Evolutionary conservation across 176 grass and related monocot species (phyloP), one percentile per base, ranked within the genome.

Genomic region (Otatea glauca): DNA sequence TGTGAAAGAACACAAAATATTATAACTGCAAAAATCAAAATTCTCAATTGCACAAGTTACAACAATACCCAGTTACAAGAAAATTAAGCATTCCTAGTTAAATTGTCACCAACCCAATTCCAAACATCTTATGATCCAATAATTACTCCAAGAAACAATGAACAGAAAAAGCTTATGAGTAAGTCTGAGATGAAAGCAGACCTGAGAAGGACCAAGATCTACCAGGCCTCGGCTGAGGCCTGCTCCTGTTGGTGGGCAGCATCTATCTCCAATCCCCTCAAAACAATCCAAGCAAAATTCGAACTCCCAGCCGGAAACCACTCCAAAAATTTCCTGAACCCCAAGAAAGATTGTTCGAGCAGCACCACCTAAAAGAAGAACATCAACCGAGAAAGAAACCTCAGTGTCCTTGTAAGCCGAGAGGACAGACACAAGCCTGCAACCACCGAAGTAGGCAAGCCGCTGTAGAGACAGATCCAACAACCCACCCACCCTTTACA

Each of bases 141-240:
- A 32, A 78, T 29, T 20, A 21, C 16, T 34, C 37, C 34, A 9
- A 48, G 20, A 6, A 12, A 6, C 4, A 42, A 20, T 3, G 76
- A 59, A 20, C 5, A 24, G 23, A 55, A 54, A 15, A 50, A 55
- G 76, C 3, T 0, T 74, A 56, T 7, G 15, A 45, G 16, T 47
- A 20, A 58, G 35, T 10, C 20, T 43, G 78, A 38, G 20, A 42
- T 43, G 29, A 53, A 42, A 69, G 17, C 68, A 27, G 49, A 94
- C 94, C 94, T 92, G 94, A 91, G 81, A 97, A 97, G 51, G 88
- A 97, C 88, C 88, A 97, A 88, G 90, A 94, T 92, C 94, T 92
- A 47, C 77, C 64, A 59, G 92, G 83, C 86, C 94, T 94, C 60
- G 82, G 86, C 92, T 91, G 92, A 20, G 90, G 92, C 88, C 92